phyloP scores from a whole-genome alignment of 345 rosid genomes.

The Moringa oleifera region DNA sequence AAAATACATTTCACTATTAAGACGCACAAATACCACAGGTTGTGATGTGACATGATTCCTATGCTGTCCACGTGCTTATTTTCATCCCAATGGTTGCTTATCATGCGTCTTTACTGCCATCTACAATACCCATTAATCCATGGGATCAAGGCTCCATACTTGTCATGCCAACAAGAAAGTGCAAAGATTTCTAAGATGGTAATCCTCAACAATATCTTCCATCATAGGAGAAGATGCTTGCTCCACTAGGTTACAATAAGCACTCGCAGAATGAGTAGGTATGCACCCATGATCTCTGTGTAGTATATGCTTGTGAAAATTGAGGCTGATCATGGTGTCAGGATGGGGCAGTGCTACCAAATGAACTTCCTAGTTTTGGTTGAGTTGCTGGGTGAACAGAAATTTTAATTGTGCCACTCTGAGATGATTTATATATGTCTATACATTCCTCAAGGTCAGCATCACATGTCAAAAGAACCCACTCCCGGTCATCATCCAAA shows the following conservation, averaged over 20 bases:
- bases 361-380: slow-evolving; percentile 25
- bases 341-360: slow-evolving; percentile 21
- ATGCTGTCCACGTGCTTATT: not conserved
- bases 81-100: not conserved
- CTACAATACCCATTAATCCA: not conserved
- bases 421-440: slow-evolving; percentile 49
- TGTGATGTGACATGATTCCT: not conserved
- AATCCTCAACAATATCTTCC: slow-evolving; percentile 5
- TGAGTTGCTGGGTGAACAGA: slow-evolving; percentile 40
- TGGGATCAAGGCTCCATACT: too few species aligned
- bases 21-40: not conserved
- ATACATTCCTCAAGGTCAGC: slow-evolving; percentile 83
- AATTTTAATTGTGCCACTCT: slow-evolving; percentile 49
- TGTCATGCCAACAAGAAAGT: not conserved
- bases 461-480: slow-evolving; percentile 73
- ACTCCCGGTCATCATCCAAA: slow-evolving; percentile 63
- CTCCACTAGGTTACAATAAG: not conserved
- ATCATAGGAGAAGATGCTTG: slow-evolving; percentile 1
- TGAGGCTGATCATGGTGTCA: slow-evolving; percentile 5
- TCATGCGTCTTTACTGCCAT: not conserved
- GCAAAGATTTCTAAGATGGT: not conserved
- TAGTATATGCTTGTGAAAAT: not conserved
- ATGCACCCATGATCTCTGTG: not conserved
- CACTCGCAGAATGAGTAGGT: not conserved
- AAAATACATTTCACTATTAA: too few species aligned